Percentiles rank a stretch among this genome's conserved stretches.
phyloP scores from a whole-genome alignment of 148 eudicot genomes.

The Gaultheria prostrata region DNA sequence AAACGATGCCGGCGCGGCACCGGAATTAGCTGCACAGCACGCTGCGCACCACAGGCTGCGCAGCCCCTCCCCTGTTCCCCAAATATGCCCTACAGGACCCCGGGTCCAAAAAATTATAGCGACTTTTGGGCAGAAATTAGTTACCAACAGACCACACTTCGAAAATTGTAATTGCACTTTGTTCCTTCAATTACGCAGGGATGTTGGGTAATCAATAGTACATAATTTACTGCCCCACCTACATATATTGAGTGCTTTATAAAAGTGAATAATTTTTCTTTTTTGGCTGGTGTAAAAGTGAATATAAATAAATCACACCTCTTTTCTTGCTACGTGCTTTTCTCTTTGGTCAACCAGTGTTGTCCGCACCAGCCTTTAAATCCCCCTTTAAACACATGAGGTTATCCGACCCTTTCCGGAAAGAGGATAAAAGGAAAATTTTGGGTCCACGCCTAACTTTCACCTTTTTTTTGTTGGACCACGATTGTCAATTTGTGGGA shows the following conservation, averaged over 20 bases:
- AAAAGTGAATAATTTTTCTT: background rate
- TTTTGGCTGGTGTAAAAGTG: background rate
- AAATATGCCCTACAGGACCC: too few species aligned
- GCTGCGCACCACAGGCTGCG: too few species aligned
- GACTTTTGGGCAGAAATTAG: background rate
- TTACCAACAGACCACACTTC: background rate
- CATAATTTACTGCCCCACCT: background rate
- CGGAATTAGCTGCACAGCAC: too few species aligned
- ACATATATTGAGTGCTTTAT: slow-evolving; percentile 1
- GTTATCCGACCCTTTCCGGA: background rate
- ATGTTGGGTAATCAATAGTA: slow-evolving; percentile 10
- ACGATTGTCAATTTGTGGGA: background rate
- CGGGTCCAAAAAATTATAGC: too few species aligned
- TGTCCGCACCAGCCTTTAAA: background rate
- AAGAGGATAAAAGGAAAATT: background rate
- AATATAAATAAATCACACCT: background rate
- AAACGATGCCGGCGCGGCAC: too few species aligned
- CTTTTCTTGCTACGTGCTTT: background rate
- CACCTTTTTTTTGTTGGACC: background rate
- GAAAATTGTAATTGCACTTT: slow-evolving; percentile 18
- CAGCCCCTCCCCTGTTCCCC: too few species aligned
- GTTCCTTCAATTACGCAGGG: slow-evolving; percentile 17
- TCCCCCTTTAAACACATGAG: background rate
- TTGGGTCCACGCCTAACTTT: slow-evolving; percentile 1
- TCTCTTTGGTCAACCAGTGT: slow-evolving; percentile 10